Evolutionary conservation across 805 yeast genomes (phyloP).

Genomic region (Candida oleophila): DNA sequence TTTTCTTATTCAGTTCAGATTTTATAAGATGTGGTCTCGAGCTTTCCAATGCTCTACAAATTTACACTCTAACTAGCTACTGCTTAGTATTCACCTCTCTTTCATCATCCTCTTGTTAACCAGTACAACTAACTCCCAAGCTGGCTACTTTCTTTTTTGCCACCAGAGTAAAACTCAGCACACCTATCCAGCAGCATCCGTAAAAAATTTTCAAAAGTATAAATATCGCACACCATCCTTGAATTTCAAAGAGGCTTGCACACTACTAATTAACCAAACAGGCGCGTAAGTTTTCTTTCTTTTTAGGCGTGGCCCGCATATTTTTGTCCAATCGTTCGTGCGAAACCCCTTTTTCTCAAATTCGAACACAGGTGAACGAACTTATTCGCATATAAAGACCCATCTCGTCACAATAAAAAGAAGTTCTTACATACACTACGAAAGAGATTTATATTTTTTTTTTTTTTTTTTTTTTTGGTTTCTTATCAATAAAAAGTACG

Average conservation of each 20-base stretch:
- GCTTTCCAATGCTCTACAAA: too few species aligned
- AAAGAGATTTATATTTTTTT: background rate
- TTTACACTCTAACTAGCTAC: too few species aligned
- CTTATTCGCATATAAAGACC: constrained; percentile 2
- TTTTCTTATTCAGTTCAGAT: too few species aligned
- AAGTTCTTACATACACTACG: background rate
- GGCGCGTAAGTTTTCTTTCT: constrained; percentile 9
- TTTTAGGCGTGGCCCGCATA: constrained; percentile 4
- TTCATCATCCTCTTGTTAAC: too few species aligned
- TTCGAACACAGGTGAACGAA: background rate
- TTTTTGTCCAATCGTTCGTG: background rate
- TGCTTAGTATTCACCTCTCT: too few species aligned
- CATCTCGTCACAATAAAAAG: background rate
- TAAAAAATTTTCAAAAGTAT: constrained; percentile 4
- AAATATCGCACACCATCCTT: constrained; percentile 7
- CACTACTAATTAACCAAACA: constrained; percentile 6
- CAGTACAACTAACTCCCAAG: too few species aligned
- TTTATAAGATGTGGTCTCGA: too few species aligned
- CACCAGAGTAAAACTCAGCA: constrained; percentile 6
- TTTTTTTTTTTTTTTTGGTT: background rate
- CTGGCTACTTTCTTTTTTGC: constrained; percentile 6
- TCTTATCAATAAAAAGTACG: background rate
- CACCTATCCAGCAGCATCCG: constrained; percentile 7
- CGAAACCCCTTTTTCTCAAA: background rate
- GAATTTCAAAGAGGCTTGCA: constrained; percentile 3